Percentiles rank a stretch among this genome's conserved stretches.
These are phyloP conservation scores for Schoenoplectus tabernaemontani DNA, from an alignment of 202 grass and related monocot genomes.

Conservation along the genomic window DNA sequence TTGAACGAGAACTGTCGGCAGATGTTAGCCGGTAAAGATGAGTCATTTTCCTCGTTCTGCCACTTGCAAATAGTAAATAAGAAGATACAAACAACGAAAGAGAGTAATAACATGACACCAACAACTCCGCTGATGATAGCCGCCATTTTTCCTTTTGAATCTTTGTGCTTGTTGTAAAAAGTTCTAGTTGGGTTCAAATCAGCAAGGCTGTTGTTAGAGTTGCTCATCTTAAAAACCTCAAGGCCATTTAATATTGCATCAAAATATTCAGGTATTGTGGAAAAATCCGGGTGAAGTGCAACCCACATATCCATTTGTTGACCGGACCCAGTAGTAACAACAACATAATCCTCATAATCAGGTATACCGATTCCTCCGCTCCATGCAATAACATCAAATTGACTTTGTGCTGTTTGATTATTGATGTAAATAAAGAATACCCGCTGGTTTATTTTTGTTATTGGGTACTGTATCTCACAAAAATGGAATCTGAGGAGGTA, in stretches of 20 bases:
- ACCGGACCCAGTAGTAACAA: constrained; percentile 27
- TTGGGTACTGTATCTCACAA: constrained; percentile 21
- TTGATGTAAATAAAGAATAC: constrained; percentile 52
- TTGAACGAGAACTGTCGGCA: constrained; percentile 53
- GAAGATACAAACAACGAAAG: constrained; percentile 22
- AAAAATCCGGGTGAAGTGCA: constrained; percentile 49
- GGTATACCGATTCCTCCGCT: constrained; percentile 40
- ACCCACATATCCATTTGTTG: constrained; percentile 53
- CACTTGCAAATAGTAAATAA: neutral
- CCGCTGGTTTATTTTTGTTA: constrained; percentile 40
- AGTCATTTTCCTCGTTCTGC: constrained; percentile 24
- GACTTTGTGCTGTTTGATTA: constrained; percentile 43
- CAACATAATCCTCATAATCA: constrained; percentile 39
- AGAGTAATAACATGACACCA: constrained; percentile 20
- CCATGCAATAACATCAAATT: constrained; percentile 35
- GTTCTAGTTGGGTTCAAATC: constrained; percentile 25
- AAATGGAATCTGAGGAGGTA: no score
- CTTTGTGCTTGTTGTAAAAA: neutral
- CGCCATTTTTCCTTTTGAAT: neutral
- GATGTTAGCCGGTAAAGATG: constrained; percentile 39
- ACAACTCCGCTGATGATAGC: constrained; percentile 15
- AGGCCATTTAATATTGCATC: constrained; percentile 78
- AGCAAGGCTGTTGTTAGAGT: constrained; percentile 30
- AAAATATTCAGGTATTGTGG: constrained; percentile 17
- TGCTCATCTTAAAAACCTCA: constrained; percentile 76